These are phyloP conservation scores for Ilex paraguariensis DNA, from an alignment of 305 asterid genomes.

Conservation along the genomic window DNA sequence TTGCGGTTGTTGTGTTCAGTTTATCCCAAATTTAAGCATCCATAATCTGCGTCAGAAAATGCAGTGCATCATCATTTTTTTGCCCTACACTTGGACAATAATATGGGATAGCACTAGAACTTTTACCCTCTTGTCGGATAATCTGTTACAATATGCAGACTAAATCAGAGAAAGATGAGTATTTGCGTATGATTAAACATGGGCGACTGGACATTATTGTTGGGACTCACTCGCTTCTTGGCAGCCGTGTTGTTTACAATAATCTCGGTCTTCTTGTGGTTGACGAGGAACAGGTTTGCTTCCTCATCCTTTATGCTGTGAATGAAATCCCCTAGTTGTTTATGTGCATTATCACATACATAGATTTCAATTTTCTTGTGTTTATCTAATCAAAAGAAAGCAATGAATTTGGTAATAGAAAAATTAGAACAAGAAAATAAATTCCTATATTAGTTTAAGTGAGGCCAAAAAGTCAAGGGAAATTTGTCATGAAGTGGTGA, in stretches of 20 bases:
- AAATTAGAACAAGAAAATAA: too few species aligned
- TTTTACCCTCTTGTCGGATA: constrained; percentile 15
- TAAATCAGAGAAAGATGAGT: constrained; percentile 79
- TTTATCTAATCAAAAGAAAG: too few species aligned
- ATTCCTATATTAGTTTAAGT: too few species aligned
- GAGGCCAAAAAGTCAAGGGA: too few species aligned
- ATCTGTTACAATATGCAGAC: constrained; percentile 54
- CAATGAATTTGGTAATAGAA: too few species aligned
- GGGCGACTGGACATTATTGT: constrained; percentile 84
- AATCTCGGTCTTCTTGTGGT: constrained; percentile 94
- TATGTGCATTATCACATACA: neutral
- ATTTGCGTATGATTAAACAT: constrained; percentile 67
- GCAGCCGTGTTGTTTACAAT: constrained; percentile 82
- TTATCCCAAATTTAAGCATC: too few species aligned
- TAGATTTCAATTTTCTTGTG: too few species aligned
- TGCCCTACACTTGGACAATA: neutral
- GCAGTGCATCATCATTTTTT: neutral
- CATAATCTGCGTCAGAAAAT: too few species aligned
- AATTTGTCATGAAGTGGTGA: too few species aligned
- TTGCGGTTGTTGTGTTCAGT: too few species aligned
- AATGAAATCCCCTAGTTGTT: constrained; percentile 11
- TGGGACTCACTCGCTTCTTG: constrained; percentile 93
- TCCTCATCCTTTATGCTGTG: constrained; percentile 23
- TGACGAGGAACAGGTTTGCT: constrained; percentile 94
- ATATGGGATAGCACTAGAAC: constrained; percentile 1